Base-by-base conservation (phyloP, 1,284 basidiomycete genomes). In the Takashimella tepidaria region DNA sequence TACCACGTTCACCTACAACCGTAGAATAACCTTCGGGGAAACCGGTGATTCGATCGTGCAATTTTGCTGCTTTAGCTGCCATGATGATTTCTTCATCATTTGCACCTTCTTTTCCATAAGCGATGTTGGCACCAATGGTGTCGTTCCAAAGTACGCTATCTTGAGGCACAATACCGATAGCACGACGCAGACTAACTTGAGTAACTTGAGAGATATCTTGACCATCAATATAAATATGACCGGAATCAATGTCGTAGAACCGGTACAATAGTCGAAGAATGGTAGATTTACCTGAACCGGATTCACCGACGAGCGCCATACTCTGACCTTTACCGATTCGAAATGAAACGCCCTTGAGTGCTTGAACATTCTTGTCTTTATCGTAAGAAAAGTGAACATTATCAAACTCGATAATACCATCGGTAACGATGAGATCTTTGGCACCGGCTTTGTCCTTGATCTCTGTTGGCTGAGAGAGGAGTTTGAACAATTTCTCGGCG, bases 71-170 rank as follows among this genome's bases (percentile, higher is more conserved):
- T 72, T 79, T 79, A 43, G 92, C 87, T 3, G 86, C 95, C 58
- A 83, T 83, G 52, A 83, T 81, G 25, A 98, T 92, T 68, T 98
- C 89, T 47, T 88, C 90, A 65, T 98, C 92, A 1, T 79, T 85
- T 22, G 92, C 92, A 52, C 85, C 83, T 47, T 97, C 76, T 24
- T 87, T 80, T 1, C 96, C 95, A 69, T 98, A 98, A 1, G 91
- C 81, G 44, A 98, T 84, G 68, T 98, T 98, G 68, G 96, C 89
- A 78, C 93, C 81, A 50, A 98, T 87, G 64, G 96, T 85, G 26
- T 89, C 87, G 74, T 98, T 93, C 82, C 98, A 98, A 6, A 98
- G 79, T 1, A 96, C 92, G 16, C 92, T 97, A 68, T 98, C 96
- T 72, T 98, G 95, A 0, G 95, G 96, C 1, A 98, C 96, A 19